Conservation (phyloP, 2,329 filamentous ascomycete species). For the Colletotrichum liaoningense region DNA sequence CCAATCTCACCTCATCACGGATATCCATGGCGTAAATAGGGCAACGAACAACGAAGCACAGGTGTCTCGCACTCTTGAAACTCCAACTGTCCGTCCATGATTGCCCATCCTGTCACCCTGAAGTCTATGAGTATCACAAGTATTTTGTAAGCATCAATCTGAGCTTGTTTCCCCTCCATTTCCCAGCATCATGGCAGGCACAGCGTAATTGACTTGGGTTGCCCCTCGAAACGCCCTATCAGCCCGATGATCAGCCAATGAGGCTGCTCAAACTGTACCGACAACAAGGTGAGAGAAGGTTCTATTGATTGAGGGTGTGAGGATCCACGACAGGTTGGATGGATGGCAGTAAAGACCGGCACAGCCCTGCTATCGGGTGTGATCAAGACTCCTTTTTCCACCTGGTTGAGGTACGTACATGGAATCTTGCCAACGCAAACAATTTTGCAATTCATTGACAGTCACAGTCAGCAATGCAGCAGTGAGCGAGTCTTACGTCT, state of each 20-base stretch:
- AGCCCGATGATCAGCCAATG: background rate
- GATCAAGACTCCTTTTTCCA: slow-evolving; percentile 9
- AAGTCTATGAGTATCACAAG: background rate
- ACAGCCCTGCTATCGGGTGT: slow-evolving; percentile 22
- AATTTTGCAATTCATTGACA: background rate
- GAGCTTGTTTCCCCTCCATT: background rate
- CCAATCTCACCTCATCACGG: background rate
- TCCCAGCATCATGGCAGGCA: background rate
- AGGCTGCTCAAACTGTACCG: background rate
- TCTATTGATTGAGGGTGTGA: background rate
- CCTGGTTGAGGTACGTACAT: background rate
- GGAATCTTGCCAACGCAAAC: background rate
- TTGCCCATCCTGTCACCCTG: background rate
- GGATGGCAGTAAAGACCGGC: background rate
- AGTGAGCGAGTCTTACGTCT: background rate
- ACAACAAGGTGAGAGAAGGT: background rate
- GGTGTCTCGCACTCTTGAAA: no score
- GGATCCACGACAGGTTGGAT: background rate
- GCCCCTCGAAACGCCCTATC: background rate
- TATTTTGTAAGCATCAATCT: background rate
- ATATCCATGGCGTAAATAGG: background rate
- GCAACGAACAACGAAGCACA: background rate
- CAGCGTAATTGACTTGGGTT: background rate
- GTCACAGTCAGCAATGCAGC: background rate
- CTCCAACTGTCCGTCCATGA: background rate